Evolutionary conservation across 1,139 yeast genomes (phyloP).

Genomic region (Taphrina flavorubra): DNA sequence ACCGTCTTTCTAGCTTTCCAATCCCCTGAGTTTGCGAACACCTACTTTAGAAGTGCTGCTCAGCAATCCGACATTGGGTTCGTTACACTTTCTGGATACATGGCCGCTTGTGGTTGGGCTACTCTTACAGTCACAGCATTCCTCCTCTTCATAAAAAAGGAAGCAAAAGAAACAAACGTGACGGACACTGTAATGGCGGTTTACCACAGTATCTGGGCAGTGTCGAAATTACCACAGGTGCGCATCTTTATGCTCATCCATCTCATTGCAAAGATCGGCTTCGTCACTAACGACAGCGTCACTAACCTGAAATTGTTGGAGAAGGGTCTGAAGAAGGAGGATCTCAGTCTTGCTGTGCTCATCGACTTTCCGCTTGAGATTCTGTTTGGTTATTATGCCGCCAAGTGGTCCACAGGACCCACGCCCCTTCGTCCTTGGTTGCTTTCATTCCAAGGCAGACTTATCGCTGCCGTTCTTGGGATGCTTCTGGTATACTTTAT

Average conservation of each 20-base stretch:
- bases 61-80: constrained; percentile 69
- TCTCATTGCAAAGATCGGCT: constrained; percentile 83
- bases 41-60: constrained; percentile 62
- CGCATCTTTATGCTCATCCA: constrained; percentile 76
- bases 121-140: constrained; percentile 71
- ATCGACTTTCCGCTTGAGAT: constrained; percentile 97
- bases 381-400: constrained; percentile 92
- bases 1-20: constrained; percentile 89
- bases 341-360: constrained; percentile 85
- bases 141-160: constrained; percentile 53
- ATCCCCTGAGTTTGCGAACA: constrained; percentile 91
- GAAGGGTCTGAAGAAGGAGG: constrained; percentile 91
- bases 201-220: constrained; percentile 78
- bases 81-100: constrained; percentile 73
- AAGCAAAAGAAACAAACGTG: constrained; percentile 55
- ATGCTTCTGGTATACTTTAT: constrained; percentile 74
- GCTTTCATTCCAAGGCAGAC: constrained; percentile 83
- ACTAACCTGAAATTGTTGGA: constrained; percentile 91
- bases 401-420: constrained; percentile 85
- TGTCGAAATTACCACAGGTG: constrained; percentile 75
- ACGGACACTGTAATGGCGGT: constrained; percentile 56
- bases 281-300: constrained; percentile 94
- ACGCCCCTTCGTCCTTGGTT: constrained; percentile 85
- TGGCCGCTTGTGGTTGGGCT: constrained; percentile 76
- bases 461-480: constrained; percentile 75